Base-by-base conservation (phyloP, 805 yeast genomes). In the Metschnikowia santaceciliae region DNA sequence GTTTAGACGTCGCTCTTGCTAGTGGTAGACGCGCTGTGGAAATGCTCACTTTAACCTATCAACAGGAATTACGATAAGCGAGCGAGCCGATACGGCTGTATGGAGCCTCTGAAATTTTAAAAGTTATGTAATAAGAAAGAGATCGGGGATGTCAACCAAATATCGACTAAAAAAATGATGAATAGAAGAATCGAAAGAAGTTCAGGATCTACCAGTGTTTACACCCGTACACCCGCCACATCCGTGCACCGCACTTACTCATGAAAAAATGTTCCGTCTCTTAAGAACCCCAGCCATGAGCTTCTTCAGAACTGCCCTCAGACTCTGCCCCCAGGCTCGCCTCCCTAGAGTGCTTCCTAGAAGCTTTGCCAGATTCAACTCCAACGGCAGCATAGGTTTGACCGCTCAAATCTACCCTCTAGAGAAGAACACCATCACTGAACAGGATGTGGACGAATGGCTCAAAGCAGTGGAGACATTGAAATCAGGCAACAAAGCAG, bases 401-500 rank as follows among this genome's bases (percentile, higher is more conserved):
- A 57, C 69, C 33, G 70, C 75, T 4, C 72, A 71, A 56, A 58
- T 74, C 14, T 72, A 55, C 52, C 78, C 77, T 7, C 55, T 70
- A 46, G 61, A 70, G 54, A 69, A 70, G 56, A 66, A 66, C n/a
- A 48, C 57, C 49, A 70, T 74, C 49, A 61, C 67, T 14, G 78
- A 73, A 50, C 47, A 60, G 35, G 76, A 75, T 52, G 66, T 72
- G 30, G 78, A 78, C 51, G 73, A 74, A 48, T 78, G 82, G 82
- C 61, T 78, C 45, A 53, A 49, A 1, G 78, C 81, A 20, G 70
- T 78, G 34, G 66, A 70, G 48, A 66, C 70, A 35, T 67, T 78
- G 60, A 73, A 62, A 55, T 52, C 47, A 26, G 71, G 65, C 48
- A 70, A 63, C 60, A 62, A 61, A 26, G 66, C 55, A 52, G 74